Conservation (phyloP, 176 grass and related monocot genomes). For the Otatea glauca region DNA sequence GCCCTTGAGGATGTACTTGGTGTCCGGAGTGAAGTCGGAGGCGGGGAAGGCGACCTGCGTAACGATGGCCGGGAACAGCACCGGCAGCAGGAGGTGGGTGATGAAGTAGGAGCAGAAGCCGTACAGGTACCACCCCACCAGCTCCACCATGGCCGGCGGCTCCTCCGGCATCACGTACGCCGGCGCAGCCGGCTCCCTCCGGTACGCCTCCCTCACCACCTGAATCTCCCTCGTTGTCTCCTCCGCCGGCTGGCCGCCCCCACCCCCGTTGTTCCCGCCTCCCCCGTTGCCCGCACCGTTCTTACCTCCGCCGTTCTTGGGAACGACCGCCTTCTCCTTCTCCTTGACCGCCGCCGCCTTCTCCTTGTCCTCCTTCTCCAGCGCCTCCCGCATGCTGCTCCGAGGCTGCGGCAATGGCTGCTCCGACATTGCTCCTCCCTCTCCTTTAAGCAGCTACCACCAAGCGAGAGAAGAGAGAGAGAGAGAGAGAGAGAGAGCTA, state of each 20-base stretch:
- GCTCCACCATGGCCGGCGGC: conserved; percentile 69
- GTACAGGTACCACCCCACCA: conserved; percentile 76
- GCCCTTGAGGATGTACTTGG: conserved; percentile 55
- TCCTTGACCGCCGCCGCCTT: conserved; percentile 59
- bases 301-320: conserved; percentile 31
- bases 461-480: background rate
- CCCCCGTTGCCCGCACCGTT: conserved; percentile 26
- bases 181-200: conserved; percentile 53
- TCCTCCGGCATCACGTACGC: conserved; percentile 72
- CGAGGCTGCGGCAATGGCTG: conserved; percentile 57
- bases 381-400: conserved; percentile 85
- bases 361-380: conserved; percentile 82
- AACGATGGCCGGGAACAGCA: conserved; percentile 86
- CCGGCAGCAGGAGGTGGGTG: conserved; percentile 72
- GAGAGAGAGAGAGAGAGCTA: conserved; percentile 4
- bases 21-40: conserved; percentile 55
- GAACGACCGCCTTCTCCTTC: conserved; percentile 48
- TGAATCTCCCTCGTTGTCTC: conserved; percentile 70
- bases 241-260: conserved; percentile 25
- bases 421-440: conserved; percentile 60
- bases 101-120: conserved; percentile 95
- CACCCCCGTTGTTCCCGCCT: background rate
- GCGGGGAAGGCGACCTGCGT: conserved; percentile 69
- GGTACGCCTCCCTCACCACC: conserved; percentile 68
- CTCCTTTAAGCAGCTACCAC: conserved; percentile 31